Conservation (phyloP, 345 rosid species). For the Lumnitzera racemosa region DNA sequence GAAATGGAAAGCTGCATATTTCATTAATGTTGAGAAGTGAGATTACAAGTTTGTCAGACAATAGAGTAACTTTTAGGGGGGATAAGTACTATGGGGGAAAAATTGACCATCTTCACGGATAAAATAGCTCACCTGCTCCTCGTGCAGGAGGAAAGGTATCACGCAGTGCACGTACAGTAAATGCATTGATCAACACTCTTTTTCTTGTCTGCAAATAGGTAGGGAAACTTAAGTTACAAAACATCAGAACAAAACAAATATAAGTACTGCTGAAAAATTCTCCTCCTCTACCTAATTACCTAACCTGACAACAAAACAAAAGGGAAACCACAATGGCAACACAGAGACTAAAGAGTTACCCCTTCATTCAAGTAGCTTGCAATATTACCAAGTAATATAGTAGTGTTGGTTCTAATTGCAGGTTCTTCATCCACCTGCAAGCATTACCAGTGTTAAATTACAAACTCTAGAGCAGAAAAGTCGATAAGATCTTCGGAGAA, state of each 20-base stretch:
- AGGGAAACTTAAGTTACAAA: background rate
- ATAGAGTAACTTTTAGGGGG: no score
- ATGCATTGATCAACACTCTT: slow-evolving; percentile 94
- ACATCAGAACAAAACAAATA: background rate
- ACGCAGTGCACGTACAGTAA: slow-evolving; percentile 95
- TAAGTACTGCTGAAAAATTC: background rate
- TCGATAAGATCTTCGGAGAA: no score
- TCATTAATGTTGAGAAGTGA: no score
- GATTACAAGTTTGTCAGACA: no score
- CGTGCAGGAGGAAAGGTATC: slow-evolving; percentile 98
- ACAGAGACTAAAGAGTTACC: slow-evolving; percentile 33
- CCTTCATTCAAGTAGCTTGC: slow-evolving; percentile 87
- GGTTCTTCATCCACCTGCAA: slow-evolving; percentile 97
- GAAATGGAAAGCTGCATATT: no score
- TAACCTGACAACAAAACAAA: no score
- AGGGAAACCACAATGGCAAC: background rate
- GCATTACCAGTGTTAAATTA: slow-evolving; percentile 8
- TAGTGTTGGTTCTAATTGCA: slow-evolving; percentile 95
- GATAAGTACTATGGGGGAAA: no score
- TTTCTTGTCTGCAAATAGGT: slow-evolving; percentile 62
- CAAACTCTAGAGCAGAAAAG: background rate
- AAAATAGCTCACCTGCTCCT: slow-evolving; percentile 68
- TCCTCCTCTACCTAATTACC: no score
- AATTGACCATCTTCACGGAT: no score
- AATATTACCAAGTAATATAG: slow-evolving; percentile 95